Percentiles rank a stretch among this genome's conserved stretches.
Evolutionary conservation across 306 rosid species (phyloP).

Genomic region (Quercus variabilis): DNA sequence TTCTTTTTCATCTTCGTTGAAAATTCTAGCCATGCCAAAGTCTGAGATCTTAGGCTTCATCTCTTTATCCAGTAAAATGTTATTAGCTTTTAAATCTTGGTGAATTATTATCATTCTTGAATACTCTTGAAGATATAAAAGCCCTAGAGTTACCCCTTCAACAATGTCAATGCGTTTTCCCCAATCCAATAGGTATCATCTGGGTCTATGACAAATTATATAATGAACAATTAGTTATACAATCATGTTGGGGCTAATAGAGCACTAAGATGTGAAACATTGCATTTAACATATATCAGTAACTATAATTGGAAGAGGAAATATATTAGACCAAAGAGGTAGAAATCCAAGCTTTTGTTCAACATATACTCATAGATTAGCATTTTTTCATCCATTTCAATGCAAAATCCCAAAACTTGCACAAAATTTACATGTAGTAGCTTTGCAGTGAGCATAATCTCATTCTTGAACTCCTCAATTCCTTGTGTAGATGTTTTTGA

Average conservation of each 20-base stretch:
- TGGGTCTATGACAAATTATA: slow-evolving; percentile 17
- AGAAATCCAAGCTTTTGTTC: slow-evolving; percentile 42
- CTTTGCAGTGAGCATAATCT: slow-evolving; percentile 41
- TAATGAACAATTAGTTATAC: not conserved
- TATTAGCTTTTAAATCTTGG: slow-evolving; percentile 31
- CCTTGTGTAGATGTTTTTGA: slow-evolving; percentile 46
- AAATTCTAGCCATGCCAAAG: slow-evolving; percentile 34
- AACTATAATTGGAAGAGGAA: not conserved
- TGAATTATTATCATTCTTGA: slow-evolving; percentile 33
- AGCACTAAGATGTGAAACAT: not conserved
- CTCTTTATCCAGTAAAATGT: slow-evolving; percentile 21
- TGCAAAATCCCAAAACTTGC: slow-evolving; percentile 33
- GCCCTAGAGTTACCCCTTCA: slow-evolving; percentile 35
- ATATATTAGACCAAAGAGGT: slow-evolving; percentile 26
- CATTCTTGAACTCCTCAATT: slow-evolving; percentile 44
- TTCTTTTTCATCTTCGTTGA: slow-evolving; percentile 11
- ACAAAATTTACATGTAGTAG: slow-evolving; percentile 45
- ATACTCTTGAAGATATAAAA: slow-evolving; percentile 38
- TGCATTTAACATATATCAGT: not conserved
- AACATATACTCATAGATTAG: slow-evolving; percentile 47
- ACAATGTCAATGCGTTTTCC: slow-evolving; percentile 15
- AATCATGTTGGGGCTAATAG: not conserved
- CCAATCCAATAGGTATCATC: slow-evolving; percentile 23
- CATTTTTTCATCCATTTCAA: slow-evolving; percentile 36
- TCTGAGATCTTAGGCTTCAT: slow-evolving; percentile 38